These are phyloP conservation scores for Myriosclerotinia scirpicola DNA, from an alignment of 2,329 filamentous ascomycete species.

Conservation along the genomic window DNA sequence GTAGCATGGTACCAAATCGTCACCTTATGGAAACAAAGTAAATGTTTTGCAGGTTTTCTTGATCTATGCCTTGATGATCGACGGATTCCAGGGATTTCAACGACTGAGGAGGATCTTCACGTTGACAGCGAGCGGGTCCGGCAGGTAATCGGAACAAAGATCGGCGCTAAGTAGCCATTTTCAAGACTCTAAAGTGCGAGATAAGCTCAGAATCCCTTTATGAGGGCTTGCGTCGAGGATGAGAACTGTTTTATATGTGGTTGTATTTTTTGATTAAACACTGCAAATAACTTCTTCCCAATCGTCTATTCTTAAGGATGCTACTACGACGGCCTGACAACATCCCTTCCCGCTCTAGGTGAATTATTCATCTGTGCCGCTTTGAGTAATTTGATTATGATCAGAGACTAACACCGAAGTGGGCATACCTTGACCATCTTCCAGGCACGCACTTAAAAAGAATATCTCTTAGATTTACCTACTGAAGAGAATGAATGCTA, in stretches of 20 bases:
- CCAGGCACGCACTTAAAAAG: background rate
- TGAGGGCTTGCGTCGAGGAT: background rate
- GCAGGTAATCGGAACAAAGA: background rate
- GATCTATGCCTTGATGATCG: background rate
- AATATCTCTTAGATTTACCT: no score
- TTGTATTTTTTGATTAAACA: background rate
- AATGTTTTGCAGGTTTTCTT: background rate
- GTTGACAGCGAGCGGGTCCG: background rate
- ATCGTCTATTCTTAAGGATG: background rate
- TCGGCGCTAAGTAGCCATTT: background rate
- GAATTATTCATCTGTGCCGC: background rate
- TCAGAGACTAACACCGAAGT: background rate
- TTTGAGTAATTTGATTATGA: background rate
- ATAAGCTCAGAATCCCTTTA: background rate
- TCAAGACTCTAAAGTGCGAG: background rate
- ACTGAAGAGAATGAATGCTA: no score
- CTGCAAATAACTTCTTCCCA: background rate
- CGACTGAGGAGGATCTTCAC: background rate
- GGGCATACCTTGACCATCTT: background rate
- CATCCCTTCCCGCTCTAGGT: background rate
- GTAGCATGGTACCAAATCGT: background rate
- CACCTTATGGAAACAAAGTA: no score
- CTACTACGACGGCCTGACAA: background rate
- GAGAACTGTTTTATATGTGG: conserved; percentile 12
- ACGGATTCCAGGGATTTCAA: background rate